A percentile compares a stretch with the other conserved stretches of the same genome.
Evolutionary conservation across 139 green algal species (phyloP).

Genomic region (Haematococcus lacustris): DNA sequence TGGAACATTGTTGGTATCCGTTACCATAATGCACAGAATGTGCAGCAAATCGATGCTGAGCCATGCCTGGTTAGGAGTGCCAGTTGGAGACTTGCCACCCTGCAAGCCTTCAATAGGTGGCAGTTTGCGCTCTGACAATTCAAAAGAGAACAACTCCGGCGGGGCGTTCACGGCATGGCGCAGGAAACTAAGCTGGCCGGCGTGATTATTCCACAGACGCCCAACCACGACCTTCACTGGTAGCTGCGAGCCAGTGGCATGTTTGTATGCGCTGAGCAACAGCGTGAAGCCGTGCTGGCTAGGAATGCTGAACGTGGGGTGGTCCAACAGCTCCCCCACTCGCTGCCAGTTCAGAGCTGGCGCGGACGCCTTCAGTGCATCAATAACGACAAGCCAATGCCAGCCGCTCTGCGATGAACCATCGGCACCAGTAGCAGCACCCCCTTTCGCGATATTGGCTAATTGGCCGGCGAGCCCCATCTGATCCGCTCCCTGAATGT

Average conservation of each 20-base stretch:
- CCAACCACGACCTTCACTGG: slow-evolving; percentile 63
- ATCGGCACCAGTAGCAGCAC: slow-evolving; percentile 5
- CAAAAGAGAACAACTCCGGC: slow-evolving; percentile 70
- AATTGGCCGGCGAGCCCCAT: not conserved
- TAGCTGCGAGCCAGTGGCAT: slow-evolving; percentile 41
- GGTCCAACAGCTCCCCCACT: slow-evolving; percentile 69
- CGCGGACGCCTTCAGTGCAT: slow-evolving; percentile 31
- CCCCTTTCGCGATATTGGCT: not conserved
- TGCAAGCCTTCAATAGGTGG: slow-evolving; percentile 68
- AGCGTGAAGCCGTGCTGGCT: slow-evolving; percentile 48
- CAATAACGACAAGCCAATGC: slow-evolving; percentile 53
- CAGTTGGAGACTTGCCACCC: slow-evolving; percentile 35
- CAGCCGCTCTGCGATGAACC: slow-evolving; percentile 21
- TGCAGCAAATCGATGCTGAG: slow-evolving; percentile 57
- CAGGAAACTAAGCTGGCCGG: slow-evolving; percentile 81
- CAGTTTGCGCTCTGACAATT: slow-evolving; percentile 41
- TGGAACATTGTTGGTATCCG: slow-evolving; percentile 17
- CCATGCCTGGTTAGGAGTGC: slow-evolving; percentile 85
- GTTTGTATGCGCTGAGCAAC: slow-evolving; percentile 43
- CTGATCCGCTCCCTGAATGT: slow-evolving; percentile 11
- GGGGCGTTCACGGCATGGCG: slow-evolving; percentile 58
- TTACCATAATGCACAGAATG: slow-evolving; percentile 38
- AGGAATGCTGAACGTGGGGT: slow-evolving; percentile 60
- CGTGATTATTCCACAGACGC: slow-evolving; percentile 69
- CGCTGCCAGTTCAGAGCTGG: slow-evolving; percentile 59